Evolutionary conservation across 306 rosid species (phyloP).

Genomic region (Astragalus membranaceus): DNA sequence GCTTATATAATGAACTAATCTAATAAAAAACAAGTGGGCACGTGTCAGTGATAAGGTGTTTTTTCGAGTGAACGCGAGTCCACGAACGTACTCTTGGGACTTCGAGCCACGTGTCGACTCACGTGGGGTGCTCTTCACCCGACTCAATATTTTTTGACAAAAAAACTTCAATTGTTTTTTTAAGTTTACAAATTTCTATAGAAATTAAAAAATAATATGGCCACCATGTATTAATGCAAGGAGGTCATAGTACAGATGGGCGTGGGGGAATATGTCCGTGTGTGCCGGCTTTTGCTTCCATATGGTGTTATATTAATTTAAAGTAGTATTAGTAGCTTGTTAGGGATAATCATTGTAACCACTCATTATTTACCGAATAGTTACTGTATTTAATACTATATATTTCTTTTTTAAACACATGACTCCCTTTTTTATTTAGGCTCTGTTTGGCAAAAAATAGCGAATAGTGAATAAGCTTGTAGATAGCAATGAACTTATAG

Average conservation of each 20-base stretch:
- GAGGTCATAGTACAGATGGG: conserved; percentile 17
- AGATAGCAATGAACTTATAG: too few species aligned
- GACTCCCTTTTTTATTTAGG: too few species aligned
- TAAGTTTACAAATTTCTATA: too few species aligned
- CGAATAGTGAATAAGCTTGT: too few species aligned
- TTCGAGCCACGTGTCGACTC: conserved; percentile 53
- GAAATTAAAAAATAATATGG: too few species aligned
- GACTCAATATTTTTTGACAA: not conserved
- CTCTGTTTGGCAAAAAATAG: too few species aligned
- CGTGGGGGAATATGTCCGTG: conserved; percentile 44
- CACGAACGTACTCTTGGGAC: conserved; percentile 9
- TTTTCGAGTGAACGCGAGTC: conserved; percentile 32
- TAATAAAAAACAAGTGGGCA: conserved; percentile 21
- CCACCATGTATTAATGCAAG: too few species aligned
- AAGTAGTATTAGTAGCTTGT: not conserved
- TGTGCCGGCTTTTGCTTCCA: conserved; percentile 43
- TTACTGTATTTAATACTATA: not conserved
- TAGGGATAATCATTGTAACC: conserved; percentile 17
- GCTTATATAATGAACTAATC: too few species aligned
- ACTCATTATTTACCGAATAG: conserved; percentile 18
- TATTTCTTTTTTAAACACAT: too few species aligned
- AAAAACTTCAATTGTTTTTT: conserved; percentile 7
- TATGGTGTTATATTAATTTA: conserved; percentile 6
- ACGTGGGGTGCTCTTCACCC: conserved; percentile 24
- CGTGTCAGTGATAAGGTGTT: conserved; percentile 13